phyloP scores from a whole-genome alignment of 306 rosid species.

The Fragaria ananassa region DNA sequence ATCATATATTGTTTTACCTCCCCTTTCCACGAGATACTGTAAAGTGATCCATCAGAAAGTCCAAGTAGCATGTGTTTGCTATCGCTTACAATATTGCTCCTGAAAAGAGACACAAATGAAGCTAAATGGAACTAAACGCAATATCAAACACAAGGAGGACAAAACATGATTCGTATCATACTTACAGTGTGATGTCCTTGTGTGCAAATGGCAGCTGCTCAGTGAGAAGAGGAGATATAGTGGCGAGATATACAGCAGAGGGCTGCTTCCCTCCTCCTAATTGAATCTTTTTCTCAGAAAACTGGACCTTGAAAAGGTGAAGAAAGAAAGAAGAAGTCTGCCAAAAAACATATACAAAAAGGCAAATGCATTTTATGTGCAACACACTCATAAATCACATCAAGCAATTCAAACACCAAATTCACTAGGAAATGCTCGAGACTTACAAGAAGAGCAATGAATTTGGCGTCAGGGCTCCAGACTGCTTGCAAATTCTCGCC shows the following conservation, averaged over 20 bases:
- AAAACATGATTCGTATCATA: slow-evolving; percentile 7
- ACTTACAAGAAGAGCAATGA: slow-evolving; percentile 82
- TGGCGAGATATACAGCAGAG: slow-evolving; percentile 70
- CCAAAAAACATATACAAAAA: slow-evolving; percentile 27
- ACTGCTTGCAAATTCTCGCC: slow-evolving; percentile 95
- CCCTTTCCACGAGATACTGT: slow-evolving; percentile 92
- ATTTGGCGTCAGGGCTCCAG: slow-evolving; percentile 92
- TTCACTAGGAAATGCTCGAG: too few species aligned
- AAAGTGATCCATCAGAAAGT: slow-evolving; percentile 86
- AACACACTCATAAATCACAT: too few species aligned
- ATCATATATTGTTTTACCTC: slow-evolving; percentile 57
- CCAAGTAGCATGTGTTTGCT: slow-evolving; percentile 81
- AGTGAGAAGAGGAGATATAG: slow-evolving; percentile 62
- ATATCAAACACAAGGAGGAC: neutral
- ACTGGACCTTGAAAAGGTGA: slow-evolving; percentile 83
- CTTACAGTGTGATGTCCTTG: slow-evolving; percentile 72
- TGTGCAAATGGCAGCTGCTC: slow-evolving; percentile 81
- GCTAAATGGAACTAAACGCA: slow-evolving; percentile 10
- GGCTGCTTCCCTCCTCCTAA: slow-evolving; percentile 84
- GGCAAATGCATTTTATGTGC: neutral
- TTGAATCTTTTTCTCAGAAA: slow-evolving; percentile 68
- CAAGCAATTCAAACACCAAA: too few species aligned
- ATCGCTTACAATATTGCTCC: slow-evolving; percentile 88
- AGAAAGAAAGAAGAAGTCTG: slow-evolving; percentile 90
- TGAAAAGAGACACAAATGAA: slow-evolving; percentile 32